Percentiles rank a stretch among this genome's conserved stretches.
These are phyloP conservation scores for Aspergillus ostianus DNA, from an alignment of 495 filamentous ascomycete species.

Conservation along the genomic window DNA sequence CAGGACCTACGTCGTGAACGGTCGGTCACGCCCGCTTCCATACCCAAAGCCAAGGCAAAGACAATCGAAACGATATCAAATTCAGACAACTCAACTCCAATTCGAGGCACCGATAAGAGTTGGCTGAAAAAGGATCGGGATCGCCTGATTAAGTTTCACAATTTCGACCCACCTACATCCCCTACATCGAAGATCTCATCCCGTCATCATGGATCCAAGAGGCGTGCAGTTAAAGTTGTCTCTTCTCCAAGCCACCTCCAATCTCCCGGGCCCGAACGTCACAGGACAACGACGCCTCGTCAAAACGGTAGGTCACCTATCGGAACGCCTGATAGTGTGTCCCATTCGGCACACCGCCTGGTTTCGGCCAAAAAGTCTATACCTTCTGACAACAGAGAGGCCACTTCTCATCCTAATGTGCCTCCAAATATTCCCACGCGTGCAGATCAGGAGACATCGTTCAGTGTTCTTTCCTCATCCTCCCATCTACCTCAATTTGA, in stretches of 20 bases:
- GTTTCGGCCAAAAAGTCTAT: not conserved
- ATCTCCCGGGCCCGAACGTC: not conserved
- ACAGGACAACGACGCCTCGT: not conserved
- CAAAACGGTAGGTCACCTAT: not conserved
- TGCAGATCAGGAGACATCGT: conserved; percentile 21
- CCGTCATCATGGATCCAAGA: conserved; percentile 19
- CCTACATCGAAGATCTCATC: conserved; percentile 31
- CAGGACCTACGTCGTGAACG: not conserved
- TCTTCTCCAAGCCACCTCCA: not conserved
- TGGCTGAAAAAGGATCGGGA: conserved; percentile 44
- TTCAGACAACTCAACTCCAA: conserved; percentile 5
- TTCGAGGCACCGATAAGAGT: conserved; percentile 13
- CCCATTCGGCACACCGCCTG: not conserved
- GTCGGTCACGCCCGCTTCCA: not conserved
- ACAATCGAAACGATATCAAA: conserved; percentile 5
- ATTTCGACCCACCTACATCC: conserved; percentile 43
- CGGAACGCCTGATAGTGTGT: not conserved
- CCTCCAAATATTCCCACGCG: conserved; percentile 1
- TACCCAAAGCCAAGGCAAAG: not conserved
- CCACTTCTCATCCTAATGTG: not conserved
- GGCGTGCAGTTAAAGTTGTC: conserved; percentile 1
- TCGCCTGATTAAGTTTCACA: conserved; percentile 27
- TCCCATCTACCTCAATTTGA: conserved; percentile 47
- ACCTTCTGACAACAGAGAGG: conserved; percentile 1
- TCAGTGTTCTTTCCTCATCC: conserved; percentile 39